Conservation (phyloP, 2,329 filamentous ascomycete species). For the Colletotrichum tamarilloi region DNA sequence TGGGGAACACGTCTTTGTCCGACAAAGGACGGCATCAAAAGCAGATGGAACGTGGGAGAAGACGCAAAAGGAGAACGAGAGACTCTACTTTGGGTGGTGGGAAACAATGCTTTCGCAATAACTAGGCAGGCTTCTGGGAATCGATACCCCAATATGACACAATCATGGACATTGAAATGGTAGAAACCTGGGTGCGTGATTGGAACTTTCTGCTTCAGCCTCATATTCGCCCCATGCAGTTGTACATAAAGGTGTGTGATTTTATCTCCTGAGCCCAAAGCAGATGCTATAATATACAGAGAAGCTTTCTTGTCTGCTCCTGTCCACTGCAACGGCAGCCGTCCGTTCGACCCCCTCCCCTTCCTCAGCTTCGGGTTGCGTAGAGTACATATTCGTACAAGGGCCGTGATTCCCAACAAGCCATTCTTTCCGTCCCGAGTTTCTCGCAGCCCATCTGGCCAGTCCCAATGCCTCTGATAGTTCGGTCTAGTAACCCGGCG, state of each 20-base stretch:
- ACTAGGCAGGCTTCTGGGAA: constrained; percentile 25
- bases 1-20: constrained; percentile 52
- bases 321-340: neutral
- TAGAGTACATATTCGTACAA: constrained; percentile 17
- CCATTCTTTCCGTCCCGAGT: neutral
- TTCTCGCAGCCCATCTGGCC: neutral
- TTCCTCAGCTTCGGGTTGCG: neutral
- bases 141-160: constrained; percentile 33
- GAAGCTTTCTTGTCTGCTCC: neutral
- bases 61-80: neutral
- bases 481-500: constrained; percentile 82
- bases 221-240: neutral
- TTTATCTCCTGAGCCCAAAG: neutral
- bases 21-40: constrained; percentile 44
- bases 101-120: constrained; percentile 3
- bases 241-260: neutral
- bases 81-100: neutral
- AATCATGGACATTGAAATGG: neutral
- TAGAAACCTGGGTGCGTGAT: neutral
- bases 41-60: neutral
- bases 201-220: neutral
- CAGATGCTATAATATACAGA: constrained; percentile 27
- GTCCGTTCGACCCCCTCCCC: neutral
- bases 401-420: neutral
- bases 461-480: neutral